Conservation (phyloP, 2,329 filamentous ascomycete species). For the Ophiocordyceps unilateralis region DNA sequence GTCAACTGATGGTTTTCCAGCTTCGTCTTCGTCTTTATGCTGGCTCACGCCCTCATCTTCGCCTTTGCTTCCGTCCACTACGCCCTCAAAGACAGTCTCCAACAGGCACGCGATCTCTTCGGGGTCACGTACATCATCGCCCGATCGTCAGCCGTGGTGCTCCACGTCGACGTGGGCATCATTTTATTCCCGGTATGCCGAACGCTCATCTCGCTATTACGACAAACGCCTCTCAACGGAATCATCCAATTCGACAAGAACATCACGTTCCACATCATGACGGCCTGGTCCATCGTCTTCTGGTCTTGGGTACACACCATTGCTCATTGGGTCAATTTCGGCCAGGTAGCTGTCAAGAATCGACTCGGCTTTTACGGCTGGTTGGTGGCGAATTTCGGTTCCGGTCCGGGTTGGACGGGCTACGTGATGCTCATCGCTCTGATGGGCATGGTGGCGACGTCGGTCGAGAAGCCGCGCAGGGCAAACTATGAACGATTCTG, state of each 20-base stretch:
- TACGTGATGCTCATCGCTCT: conserved; percentile 69
- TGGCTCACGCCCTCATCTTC: conserved; percentile 61
- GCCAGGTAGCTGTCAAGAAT: conserved; percentile 56
- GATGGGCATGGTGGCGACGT: conserved; percentile 64
- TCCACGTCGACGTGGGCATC: conserved; percentile 69
- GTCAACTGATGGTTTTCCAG: conserved; percentile 18
- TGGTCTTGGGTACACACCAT: conserved; percentile 78
- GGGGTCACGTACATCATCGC: conserved; percentile 64
- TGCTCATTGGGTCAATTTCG: conserved; percentile 78
- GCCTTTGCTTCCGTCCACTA: conserved; percentile 69
- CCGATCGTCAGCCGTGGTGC: conserved; percentile 54
- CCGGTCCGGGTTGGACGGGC: conserved; percentile 71
- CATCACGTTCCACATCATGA: conserved; percentile 73
- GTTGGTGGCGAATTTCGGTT: conserved; percentile 58
- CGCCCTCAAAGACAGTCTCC: conserved; percentile 58
- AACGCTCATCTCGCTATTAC: conserved; percentile 64
- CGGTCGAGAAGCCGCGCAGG: conserved; percentile 58
- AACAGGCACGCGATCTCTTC: conserved; percentile 47
- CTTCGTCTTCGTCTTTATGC: conserved; percentile 59
- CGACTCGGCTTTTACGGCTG: conserved; percentile 64
- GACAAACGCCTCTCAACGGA: conserved; percentile 68
- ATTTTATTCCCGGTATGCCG: conserved; percentile 70
- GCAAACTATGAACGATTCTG: conserved; percentile 82
- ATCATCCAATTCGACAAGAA: conserved; percentile 84
- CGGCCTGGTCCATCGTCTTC: conserved; percentile 77